Base-by-base conservation (phyloP, 2,329 filamentous ascomycete genomes). In the Madurella mycetomatis region DNA sequence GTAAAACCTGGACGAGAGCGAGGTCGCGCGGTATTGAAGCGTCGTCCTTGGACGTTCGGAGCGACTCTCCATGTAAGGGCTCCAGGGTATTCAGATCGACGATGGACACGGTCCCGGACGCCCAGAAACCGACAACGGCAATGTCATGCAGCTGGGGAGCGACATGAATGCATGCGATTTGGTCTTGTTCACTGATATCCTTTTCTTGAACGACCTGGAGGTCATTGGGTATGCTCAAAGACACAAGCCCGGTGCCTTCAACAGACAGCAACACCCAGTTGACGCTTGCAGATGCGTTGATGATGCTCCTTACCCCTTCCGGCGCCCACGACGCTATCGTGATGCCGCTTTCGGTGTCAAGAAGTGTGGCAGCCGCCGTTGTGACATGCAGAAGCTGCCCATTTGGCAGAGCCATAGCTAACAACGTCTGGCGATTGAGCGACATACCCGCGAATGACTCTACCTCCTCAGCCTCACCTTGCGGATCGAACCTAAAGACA, bases 111-210 rank as follows among this genome's bases (percentile, higher is more conserved):
- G 82, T 83, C 5, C 90, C 88, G n/a, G 86, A 85, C 58, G 88
- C 84, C 84, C 92, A 97, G 71, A 95, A 94, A 1, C 91, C 92
- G 15, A 94, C 79, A 30, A 96, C 85, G 53, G 88, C 92, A 32
- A 90, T 74, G 47, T 82, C 76, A 4, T 78, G 74, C 13, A 86
- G 73, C 37, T 81, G 76, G 3, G 81, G 75, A 0, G 91, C 84
- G 1, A 94, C 79, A 45, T 92, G 85, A 9, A 97, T 77, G 64
- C 92, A 95, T 2, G 94, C 89, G 34, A 97, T 82, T 68, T 97
- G 90, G 60, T 90, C 87, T 34, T 84, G 77, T 15, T 79, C 73
- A 1, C 78, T 76, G 48, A 90, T 81, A 5, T 82, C 75, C 65
- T 86, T 86, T 56, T 82, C 73, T 5, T 77, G 76, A 4, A 81